Percentiles rank a stretch among this genome's conserved stretches.
Evolutionary conservation across 768 basidiomycete species (phyloP).

Genomic region (Dictyophora rubrovolvata): DNA sequence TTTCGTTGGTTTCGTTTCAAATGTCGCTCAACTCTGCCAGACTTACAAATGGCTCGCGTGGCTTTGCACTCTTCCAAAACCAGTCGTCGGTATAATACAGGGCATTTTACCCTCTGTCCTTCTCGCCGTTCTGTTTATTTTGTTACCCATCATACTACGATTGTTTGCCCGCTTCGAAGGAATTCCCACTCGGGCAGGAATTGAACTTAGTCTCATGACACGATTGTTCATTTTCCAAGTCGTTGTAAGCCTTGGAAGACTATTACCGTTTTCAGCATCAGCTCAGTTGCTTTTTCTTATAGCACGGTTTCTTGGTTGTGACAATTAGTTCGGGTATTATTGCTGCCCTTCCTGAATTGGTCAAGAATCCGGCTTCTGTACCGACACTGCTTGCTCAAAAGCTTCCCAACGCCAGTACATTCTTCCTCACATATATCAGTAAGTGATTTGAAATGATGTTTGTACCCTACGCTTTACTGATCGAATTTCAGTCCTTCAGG

Average conservation of each 20-base stretch:
- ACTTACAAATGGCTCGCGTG: conserved; percentile 67
- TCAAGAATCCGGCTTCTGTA: conserved; percentile 57
- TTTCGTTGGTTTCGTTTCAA: conserved; percentile 80
- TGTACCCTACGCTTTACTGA: conserved; percentile 11
- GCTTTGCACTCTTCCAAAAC: conserved; percentile 60
- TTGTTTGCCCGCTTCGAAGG: conserved; percentile 80
- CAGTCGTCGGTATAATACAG: conserved; percentile 72
- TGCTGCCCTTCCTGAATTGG: conserved; percentile 51
- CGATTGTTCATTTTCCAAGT: conserved; percentile 90
- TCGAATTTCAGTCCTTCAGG: conserved; percentile 63
- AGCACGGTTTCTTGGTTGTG: conserved; percentile 93
- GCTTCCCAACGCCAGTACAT: conserved; percentile 75
- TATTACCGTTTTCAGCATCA: not conserved
- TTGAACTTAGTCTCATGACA: conserved; percentile 88
- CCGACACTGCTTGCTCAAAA: conserved; percentile 66
- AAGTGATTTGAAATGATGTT: conserved; percentile 19
- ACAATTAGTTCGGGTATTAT: conserved; percentile 79
- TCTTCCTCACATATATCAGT: conserved; percentile 68
- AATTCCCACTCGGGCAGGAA: conserved; percentile 68
- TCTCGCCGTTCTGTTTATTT: conserved; percentile 84
- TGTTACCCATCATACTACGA: conserved; percentile 73
- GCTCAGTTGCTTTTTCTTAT: conserved; percentile 8
- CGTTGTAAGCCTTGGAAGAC: conserved; percentile 45
- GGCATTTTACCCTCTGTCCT: conserved; percentile 84
- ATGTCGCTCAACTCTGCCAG: conserved; percentile 58